A percentile compares a stretch with the other conserved stretches of the same genome.
These are phyloP conservation scores for Yarrowia sp. DNA, from an alignment of 805 yeast genomes.

Conservation along the genomic window DNA sequence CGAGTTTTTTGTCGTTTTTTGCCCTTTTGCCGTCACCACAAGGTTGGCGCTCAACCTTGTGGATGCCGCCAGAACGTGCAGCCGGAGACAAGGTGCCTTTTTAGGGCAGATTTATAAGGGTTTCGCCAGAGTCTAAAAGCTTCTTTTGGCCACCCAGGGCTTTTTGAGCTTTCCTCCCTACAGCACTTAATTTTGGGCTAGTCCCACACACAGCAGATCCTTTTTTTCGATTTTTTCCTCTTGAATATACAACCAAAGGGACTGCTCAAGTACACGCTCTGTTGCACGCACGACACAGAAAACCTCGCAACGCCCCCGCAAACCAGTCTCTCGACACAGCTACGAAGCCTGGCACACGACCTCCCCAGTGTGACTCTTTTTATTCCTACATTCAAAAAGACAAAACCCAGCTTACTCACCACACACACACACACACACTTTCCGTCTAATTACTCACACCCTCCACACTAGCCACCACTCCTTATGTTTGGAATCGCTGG, in stretches of 20 bases:
- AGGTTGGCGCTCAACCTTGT: constrained; percentile 7
- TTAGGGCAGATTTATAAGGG: constrained; percentile 36
- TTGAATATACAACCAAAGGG: not conserved
- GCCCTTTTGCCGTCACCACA: not conserved
- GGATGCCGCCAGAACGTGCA: constrained; percentile 21
- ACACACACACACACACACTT: not conserved
- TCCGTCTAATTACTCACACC: too few relatives aligned
- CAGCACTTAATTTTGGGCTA: constrained; percentile 22
- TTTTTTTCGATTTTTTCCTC: constrained; percentile 7
- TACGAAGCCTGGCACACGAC: not conserved
- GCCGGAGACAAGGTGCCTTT: constrained; percentile 38
- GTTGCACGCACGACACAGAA: too few relatives aligned
- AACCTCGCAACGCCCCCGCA: too few relatives aligned
- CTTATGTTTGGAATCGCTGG: constrained; percentile 36
- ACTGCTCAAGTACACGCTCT: not conserved
- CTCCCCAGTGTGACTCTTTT: not conserved
- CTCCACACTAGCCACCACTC: not conserved
- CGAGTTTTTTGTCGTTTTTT: constrained; percentile 12
- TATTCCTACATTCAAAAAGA: too few relatives aligned
- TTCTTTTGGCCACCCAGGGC: constrained; percentile 17
- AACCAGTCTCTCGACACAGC: too few relatives aligned
- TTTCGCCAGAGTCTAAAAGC: constrained; percentile 9
- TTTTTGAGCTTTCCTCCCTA: constrained; percentile 34
- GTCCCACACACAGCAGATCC: constrained; percentile 28
- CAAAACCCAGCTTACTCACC: not conserved